Evolutionary conservation across 1,139 yeast species (phyloP), one percentile per base, ranked within the genome.

Genomic region (Blastobotrys indianensis): DNA sequence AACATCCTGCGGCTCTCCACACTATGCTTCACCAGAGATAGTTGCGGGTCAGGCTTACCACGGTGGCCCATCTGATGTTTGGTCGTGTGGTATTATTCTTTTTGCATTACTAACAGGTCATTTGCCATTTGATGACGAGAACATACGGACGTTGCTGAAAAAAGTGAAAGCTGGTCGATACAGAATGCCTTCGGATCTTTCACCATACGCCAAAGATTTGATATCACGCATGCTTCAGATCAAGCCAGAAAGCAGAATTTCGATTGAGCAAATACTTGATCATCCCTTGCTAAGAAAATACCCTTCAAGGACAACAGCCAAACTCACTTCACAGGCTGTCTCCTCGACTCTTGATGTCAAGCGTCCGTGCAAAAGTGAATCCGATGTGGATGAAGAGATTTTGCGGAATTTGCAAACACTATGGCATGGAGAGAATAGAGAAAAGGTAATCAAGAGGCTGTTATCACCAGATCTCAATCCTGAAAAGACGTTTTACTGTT

Each of bases 1-100:
- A 64, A 92, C 98, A 1, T 83, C 94, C 30, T 92, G 99, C 68
- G 99, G 99, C 1, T 87, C 97, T 17, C 98, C 98, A 17, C 98
- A 94, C 66, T 92, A 92, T 67, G 98, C 98, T 1, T 86, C 96
- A 11, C 98, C 98, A 0, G 98, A 92, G 65, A 92, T 92, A 54
- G 97, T 92, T 2, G 86, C 95, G 9, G 98, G 98, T 39, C 79
- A 83, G 54, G 85, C 80, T 51, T 92, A 92, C 64, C 97, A 92
- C 62, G 98, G 98, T 12, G 92, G 95, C 15, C 97, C 96, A 28
- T 82, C 94, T 33, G 99, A 92, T 66, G 92, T 92, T 45, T 92
- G 99, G 99, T 88, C 97, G 9, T 92, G 98, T 68, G 98, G 98
- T 54, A 87, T 92, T 55, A 92, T 92, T 46, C 70, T 92, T 44